Percentiles rank a stretch among this genome's conserved stretches.
Evolutionary conservation across 371 early-diverging fungal genomes (phyloP).

Genomic region (Zancudomyces culisetae): DNA sequence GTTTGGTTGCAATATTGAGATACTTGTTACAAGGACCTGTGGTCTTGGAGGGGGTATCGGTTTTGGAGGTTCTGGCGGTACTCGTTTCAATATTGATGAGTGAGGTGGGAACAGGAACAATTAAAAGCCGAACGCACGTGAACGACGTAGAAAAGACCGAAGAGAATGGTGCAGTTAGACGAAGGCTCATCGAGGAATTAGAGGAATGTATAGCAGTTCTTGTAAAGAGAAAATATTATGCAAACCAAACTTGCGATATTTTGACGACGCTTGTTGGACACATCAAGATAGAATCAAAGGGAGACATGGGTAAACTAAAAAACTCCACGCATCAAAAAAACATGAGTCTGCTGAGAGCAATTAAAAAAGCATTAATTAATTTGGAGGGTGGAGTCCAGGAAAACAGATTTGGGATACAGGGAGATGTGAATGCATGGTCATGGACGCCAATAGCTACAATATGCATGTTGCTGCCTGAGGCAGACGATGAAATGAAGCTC

Average conservation of each 20-base stretch:
- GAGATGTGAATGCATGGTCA: neutral
- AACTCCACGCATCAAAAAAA: neutral
- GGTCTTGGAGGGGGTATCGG: conserved; percentile 49
- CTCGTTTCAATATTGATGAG: conserved; percentile 35
- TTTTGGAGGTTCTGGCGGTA: conserved; percentile 58
- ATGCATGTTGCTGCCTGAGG: neutral
- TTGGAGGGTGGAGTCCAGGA: neutral
- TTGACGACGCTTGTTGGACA: conserved; percentile 36
- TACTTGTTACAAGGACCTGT: conserved; percentile 17
- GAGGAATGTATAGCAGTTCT: conserved; percentile 33
- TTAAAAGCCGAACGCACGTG: neutral
- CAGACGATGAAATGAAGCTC: neutral
- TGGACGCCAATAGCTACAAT: neutral
- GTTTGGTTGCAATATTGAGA: conserved; percentile 16
- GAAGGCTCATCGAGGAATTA: neutral
- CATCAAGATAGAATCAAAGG: neutral
- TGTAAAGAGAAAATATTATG: conserved; percentile 60
- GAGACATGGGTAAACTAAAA: neutral
- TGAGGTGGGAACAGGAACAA: neutral
- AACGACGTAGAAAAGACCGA: conserved; percentile 1
- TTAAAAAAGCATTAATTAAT: neutral
- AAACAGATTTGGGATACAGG: neutral
- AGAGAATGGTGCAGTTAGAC: conserved; percentile 10
- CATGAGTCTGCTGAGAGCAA: neutral
- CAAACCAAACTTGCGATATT: conserved; percentile 66